A percentile compares a stretch with the other conserved stretches of the same genome.
Evolutionary conservation across 1,284 basidiomycete genomes (phyloP).

Genomic region (Leucoagaricus sp.): DNA sequence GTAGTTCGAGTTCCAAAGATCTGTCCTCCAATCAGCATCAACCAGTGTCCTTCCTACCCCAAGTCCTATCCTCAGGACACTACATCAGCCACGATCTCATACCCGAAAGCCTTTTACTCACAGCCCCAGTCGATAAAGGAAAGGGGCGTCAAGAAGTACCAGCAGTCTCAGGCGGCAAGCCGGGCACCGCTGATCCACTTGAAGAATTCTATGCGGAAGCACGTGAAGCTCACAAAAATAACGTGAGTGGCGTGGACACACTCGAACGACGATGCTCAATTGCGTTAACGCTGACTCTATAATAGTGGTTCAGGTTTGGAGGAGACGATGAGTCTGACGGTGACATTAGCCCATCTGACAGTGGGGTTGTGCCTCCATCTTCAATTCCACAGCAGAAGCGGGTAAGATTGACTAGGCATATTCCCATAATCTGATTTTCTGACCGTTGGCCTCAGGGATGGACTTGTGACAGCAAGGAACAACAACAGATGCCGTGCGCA

Average conservation of each 20-base stretch:
- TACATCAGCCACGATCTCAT: neutral
- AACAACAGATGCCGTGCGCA: slow-evolving; percentile 34
- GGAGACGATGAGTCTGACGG: slow-evolving; percentile 23
- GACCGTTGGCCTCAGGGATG: slow-evolving; percentile 45
- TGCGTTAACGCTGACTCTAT: too few relatives aligned
- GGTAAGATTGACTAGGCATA: neutral
- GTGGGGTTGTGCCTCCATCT: neutral
- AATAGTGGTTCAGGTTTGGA: slow-evolving; percentile 27
- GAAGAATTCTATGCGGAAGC: slow-evolving; percentile 63
- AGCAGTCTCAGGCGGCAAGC: neutral
- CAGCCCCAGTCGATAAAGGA: neutral
- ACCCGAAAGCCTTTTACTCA: neutral
- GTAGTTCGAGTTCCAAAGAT: too few relatives aligned
- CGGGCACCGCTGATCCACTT: slow-evolving; percentile 47
- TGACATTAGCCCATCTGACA: slow-evolving; percentile 19
- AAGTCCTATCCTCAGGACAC: neutral
- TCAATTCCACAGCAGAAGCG: neutral
- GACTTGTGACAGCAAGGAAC: slow-evolving; percentile 55
- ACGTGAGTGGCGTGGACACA: slow-evolving; percentile 32
- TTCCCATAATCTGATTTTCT: neutral
- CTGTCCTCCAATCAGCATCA: neutral
- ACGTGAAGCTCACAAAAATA: slow-evolving; percentile 44
- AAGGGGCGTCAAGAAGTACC: neutral
- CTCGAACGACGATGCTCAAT: too few relatives aligned
- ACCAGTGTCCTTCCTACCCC: neutral